phyloP scores from a whole-genome alignment of 2,329 filamentous ascomycete species.

The Elsinoe australis region DNA sequence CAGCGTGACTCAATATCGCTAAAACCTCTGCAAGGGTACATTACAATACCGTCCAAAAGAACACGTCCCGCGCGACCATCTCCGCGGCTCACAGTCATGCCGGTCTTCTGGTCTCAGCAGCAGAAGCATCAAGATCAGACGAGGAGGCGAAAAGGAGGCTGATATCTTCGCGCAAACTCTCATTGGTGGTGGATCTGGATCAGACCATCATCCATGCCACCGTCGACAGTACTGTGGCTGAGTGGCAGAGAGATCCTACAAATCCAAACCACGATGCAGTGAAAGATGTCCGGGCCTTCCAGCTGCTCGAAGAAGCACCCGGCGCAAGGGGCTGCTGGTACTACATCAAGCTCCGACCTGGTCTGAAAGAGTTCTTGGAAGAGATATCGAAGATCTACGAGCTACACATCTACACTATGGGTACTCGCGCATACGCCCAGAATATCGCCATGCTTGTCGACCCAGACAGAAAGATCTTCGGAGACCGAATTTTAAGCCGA shows the following conservation, averaged over 20 bases:
- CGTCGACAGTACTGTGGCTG: slow-evolving; percentile 89
- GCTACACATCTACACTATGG: slow-evolving; percentile 98
- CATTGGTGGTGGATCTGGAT: slow-evolving; percentile 90
- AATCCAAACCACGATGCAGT: slow-evolving; percentile 90
- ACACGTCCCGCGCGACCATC: slow-evolving; percentile 80
- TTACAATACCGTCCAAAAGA: slow-evolving; percentile 71
- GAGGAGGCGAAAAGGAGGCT: slow-evolving; percentile 79
- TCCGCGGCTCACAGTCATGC: slow-evolving; percentile 93
- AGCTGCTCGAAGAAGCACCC: slow-evolving; percentile 77
- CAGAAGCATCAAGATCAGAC: slow-evolving; percentile 73
- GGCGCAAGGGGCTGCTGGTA: slow-evolving; percentile 78
- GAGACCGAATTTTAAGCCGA: slow-evolving; percentile 87
- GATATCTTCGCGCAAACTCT: slow-evolving; percentile 73
- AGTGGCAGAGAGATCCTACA: slow-evolving; percentile 82
- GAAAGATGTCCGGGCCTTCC: slow-evolving; percentile 80
- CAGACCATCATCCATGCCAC: slow-evolving; percentile 98
- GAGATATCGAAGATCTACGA: slow-evolving; percentile 77
- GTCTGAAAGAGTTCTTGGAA: slow-evolving; percentile 70
- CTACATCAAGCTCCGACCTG: slow-evolving; percentile 95
- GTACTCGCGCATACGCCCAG: slow-evolving; percentile 89
- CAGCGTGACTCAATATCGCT: slow-evolving; percentile 16
- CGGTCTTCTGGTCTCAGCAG: slow-evolving; percentile 72
- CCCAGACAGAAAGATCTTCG: slow-evolving; percentile 80
- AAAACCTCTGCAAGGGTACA: slow-evolving; percentile 43
- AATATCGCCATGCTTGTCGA: slow-evolving; percentile 91